Base-by-base conservation (phyloP, 305 asterid genomes). In the Fraxinus sp. region DNA sequence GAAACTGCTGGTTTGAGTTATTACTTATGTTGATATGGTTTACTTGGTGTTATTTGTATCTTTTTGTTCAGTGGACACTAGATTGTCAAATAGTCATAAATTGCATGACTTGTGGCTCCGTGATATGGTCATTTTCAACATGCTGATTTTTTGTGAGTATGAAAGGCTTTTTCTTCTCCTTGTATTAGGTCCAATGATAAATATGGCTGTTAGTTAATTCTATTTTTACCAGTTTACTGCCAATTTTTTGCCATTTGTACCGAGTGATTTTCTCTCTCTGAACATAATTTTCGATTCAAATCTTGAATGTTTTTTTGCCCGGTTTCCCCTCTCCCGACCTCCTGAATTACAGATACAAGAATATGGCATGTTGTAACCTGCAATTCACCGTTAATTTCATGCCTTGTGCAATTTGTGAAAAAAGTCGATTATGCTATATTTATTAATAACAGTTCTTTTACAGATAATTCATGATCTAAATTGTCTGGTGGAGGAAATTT, bases 401-500 rank as follows among this genome's bases (percentile, higher is more conserved):
- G 39, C 39, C 9, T 68, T 13, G 4, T 30, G 37, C 75, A 68
- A 68, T 30, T 28, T 68, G 37, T 13, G 10, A 13, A 68, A 28
- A 68, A 68, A 28, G 39, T 11, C 6, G n/a, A 78, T 33, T 77
- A 39, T 33, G 32, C 68, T 74, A 62, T 16, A n/a, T 66, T 75
- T 81, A 79, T 76, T 36, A 80, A 28, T n/a, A 20, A 35, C 79
- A 6, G 83, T 85, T 55, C n/a, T 87, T 70, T 77, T 85, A 88
- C 93, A 95, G 98, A 87, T 95, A 82, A 90, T 91, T 89, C 92
- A 94, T 83, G 99, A 96, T 89, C 74, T 96, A 81, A 87, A 92
- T 85, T 64, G 64, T 79, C 86, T 96, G 74, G 94, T 82, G 81
- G 92, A 85, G 80, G 97, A 96, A 90, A 89, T 96, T 80, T 90